Evolutionary conservation across 371 early-diverging fungal genomes (phyloP).

Genomic region (Mucor velutinosus): DNA sequence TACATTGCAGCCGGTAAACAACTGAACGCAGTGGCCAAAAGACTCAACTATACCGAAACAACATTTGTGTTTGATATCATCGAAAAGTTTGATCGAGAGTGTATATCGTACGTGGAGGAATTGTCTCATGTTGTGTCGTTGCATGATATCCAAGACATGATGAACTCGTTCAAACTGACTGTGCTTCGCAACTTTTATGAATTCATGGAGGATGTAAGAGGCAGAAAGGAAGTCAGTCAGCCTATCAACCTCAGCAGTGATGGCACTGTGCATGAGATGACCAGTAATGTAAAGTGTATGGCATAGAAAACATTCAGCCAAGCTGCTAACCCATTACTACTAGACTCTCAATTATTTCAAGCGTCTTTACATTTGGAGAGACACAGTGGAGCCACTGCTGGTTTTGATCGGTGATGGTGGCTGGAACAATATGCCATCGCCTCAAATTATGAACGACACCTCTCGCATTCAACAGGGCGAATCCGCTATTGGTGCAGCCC

Average conservation of each 20-base stretch:
- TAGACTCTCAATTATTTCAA: slow-evolving; percentile 69
- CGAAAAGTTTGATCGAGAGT: slow-evolving; percentile 55
- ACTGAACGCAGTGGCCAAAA: slow-evolving; percentile 63
- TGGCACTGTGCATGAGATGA: slow-evolving; percentile 87
- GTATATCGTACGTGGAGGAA: slow-evolving; percentile 17
- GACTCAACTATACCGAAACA: slow-evolving; percentile 69
- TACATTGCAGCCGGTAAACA: slow-evolving; percentile 70
- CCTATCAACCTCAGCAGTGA: slow-evolving; percentile 68
- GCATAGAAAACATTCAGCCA: neutral
- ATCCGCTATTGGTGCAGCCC: slow-evolving; percentile 28
- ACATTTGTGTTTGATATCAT: slow-evolving; percentile 81
- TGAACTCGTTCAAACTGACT: slow-evolving; percentile 57
- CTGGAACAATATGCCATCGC: slow-evolving; percentile 49
- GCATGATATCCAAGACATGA: slow-evolving; percentile 55
- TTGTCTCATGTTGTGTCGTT: slow-evolving; percentile 29
- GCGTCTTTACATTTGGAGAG: slow-evolving; percentile 57
- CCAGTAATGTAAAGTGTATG: slow-evolving; percentile 66
- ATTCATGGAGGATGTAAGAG: slow-evolving; percentile 72
- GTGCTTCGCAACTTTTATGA: slow-evolving; percentile 69
- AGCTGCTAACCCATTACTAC: neutral
- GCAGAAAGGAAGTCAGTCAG: slow-evolving; percentile 35
- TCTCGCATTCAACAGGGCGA: slow-evolving; percentile 19
- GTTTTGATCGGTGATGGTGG: slow-evolving; percentile 61
- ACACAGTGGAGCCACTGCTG: slow-evolving; percentile 65
- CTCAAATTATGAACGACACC: slow-evolving; percentile 13